phyloP scores from a whole-genome alignment of 805 yeast genomes.

The Groenewaldozyma salmanticensis region DNA sequence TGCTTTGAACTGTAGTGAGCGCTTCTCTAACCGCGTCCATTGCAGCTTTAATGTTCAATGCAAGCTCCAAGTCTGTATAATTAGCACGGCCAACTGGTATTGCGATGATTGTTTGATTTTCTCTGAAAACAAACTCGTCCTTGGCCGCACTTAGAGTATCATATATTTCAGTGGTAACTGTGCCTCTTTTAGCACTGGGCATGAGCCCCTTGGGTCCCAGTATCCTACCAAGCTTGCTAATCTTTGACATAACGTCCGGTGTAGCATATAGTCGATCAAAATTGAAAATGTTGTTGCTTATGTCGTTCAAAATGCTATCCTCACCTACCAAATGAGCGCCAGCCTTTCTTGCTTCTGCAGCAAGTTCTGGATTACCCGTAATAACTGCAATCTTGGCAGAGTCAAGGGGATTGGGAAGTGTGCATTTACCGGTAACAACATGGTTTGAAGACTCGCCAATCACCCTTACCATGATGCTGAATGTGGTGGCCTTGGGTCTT shows the following conservation, averaged over 20 bases:
- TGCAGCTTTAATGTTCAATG: slow-evolving; percentile 60
- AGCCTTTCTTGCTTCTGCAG: slow-evolving; percentile 42
- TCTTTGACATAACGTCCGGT: slow-evolving; percentile 59
- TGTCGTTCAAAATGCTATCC: slow-evolving; percentile 51
- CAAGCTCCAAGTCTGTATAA: slow-evolving; percentile 66
- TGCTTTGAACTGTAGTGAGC: slow-evolving; percentile 36
- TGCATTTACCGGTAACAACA: slow-evolving; percentile 60
- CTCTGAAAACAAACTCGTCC: slow-evolving; percentile 73
- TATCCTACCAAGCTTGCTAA: slow-evolving; percentile 61
- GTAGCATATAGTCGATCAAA: slow-evolving; percentile 79
- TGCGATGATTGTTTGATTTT: slow-evolving; percentile 43
- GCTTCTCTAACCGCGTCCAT: slow-evolving; percentile 42
- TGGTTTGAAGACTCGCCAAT: slow-evolving; percentile 56
- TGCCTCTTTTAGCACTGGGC: slow-evolving; percentile 81
- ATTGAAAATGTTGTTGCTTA: slow-evolving; percentile 42
- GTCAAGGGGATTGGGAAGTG: slow-evolving; percentile 64
- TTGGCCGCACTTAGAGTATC: slow-evolving; percentile 43
- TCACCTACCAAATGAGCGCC: slow-evolving; percentile 71
- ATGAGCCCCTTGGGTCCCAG: slow-evolving; percentile 85
- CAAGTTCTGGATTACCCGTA: slow-evolving; percentile 45
- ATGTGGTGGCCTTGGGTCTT: slow-evolving; percentile 57
- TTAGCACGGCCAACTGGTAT: slow-evolving; percentile 69
- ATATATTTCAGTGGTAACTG: slow-evolving; percentile 61
- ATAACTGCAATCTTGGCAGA: slow-evolving; percentile 59
- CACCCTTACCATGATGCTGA: slow-evolving; percentile 54